phyloP scores from a whole-genome alignment of 352 stramenopile species.

The Pythium dissotocum region DNA sequence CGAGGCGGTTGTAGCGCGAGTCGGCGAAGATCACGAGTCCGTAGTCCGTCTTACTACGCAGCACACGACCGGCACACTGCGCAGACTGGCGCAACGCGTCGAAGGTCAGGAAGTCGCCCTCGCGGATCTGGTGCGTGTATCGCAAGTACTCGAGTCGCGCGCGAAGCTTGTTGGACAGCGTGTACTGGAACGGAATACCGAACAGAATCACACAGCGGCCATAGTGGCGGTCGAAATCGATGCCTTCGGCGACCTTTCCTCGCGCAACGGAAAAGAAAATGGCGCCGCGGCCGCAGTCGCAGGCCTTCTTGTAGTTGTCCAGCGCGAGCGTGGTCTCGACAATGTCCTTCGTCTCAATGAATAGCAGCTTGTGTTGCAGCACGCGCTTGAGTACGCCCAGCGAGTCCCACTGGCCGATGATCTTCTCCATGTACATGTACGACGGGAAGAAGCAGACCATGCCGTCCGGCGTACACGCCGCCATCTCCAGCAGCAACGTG shows the following conservation, averaged over 20 bases:
- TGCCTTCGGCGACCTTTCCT: slow-evolving; percentile 99
- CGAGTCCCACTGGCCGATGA: slow-evolving; percentile 97
- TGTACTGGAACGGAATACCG: slow-evolving; percentile 99
- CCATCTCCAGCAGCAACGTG: slow-evolving; percentile 94
- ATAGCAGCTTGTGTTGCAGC: slow-evolving; percentile 97
- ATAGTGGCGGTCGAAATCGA: slow-evolving; percentile 99
- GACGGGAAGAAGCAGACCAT: slow-evolving; percentile 99
- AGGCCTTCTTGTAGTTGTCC: slow-evolving; percentile 98
- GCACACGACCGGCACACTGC: slow-evolving; percentile 97
- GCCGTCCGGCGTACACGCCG: slow-evolving; percentile 94
- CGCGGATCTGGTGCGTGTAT: slow-evolving; percentile 91
- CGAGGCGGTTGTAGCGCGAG: slow-evolving; percentile 96
- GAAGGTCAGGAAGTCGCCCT: slow-evolving; percentile 98
- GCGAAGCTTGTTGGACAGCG: slow-evolving; percentile 91
- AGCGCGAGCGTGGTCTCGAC: slow-evolving; percentile 98
- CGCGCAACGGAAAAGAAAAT: slow-evolving; percentile 98
- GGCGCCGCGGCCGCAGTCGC: slow-evolving; percentile 93
- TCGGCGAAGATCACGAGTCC: slow-evolving; percentile 99
- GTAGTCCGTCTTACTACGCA: slow-evolving; percentile 99
- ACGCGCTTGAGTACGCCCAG: slow-evolving; percentile 92
- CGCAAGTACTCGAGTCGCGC: slow-evolving; percentile 97
- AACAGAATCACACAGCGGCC: slow-evolving; percentile 98
- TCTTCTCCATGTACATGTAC: slow-evolving; percentile 99
- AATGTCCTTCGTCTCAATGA: slow-evolving; percentile 99
- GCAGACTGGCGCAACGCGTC: slow-evolving; percentile 97